These are phyloP conservation scores for Solanum hybrid DNA, from an alignment of 305 asterid species.

Conservation along the genomic window DNA sequence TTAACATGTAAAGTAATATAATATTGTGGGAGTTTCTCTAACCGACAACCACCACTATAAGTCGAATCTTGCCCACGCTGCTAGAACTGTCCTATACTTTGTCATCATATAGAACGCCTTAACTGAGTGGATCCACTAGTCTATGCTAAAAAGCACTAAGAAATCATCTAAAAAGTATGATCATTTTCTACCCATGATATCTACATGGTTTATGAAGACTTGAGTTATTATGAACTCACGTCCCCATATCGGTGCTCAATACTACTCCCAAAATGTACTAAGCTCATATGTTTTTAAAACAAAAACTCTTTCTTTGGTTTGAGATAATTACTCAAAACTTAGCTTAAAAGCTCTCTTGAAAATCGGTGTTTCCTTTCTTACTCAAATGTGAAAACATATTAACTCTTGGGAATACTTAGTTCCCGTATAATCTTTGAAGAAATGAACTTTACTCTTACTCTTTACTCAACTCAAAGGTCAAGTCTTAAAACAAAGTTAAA, in stretches of 20 bases:
- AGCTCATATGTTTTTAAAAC: neutral
- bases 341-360: neutral
- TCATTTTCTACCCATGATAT: neutral
- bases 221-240: neutral
- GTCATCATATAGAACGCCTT: neutral
- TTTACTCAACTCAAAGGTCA: too few species aligned
- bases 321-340: neutral
- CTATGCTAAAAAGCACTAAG: neutral
- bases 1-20: neutral
- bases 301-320: neutral
- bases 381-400: neutral
- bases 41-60: neutral
- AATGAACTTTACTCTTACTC: too few species aligned
- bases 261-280: neutral
- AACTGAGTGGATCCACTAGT: neutral
- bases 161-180: neutral
- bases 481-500: too few species aligned
- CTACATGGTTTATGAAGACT: neutral
- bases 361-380: neutral
- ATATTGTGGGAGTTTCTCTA: neutral
- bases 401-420: neutral
- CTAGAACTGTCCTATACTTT: neutral
- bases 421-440: too few species aligned
- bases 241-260: neutral
- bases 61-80: neutral